Evolutionary conservation across 768 basidiomycete genomes (phyloP), one percentile per base, ranked within the genome.

Genomic region (Lyophyllum decastes): DNA sequence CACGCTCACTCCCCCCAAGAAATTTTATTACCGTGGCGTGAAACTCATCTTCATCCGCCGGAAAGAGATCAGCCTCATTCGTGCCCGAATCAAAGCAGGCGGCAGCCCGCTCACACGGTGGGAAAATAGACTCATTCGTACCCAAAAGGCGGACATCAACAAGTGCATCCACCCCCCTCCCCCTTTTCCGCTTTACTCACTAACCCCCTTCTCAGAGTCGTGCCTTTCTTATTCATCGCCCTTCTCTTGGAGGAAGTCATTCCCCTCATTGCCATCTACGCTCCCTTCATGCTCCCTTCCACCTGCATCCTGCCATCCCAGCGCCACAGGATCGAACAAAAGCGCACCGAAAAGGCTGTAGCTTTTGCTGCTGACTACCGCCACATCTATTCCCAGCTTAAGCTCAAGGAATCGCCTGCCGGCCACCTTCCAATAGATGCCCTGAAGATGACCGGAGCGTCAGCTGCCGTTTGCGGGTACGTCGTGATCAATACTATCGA

Each of bases 261-360:
- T 54, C 93, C 93, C 14, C 79, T 95, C 60, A 83, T 94, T 60
- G 91, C 91, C 25, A 83, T 95, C 59, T 94, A 91, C 66, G 86
- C 84, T n/a, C 93, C 93, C 1, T 84, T 82, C 67, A 81, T 92
- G 76, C 83, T 95, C 25, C 93, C 93, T 0, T 94, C 92, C 2
- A 94, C 93, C 0, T 94, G 92, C 67, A 80, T 94, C 54, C 81
- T 95, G 5, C 90, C 93, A 1, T 86, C 89, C 12, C 93, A 95
- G 73, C 84, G 80, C 35, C 77, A 67, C 69, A 88, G 76, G 74
- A 94, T 74, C 77, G 88, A 73, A 67, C 77, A 69, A 60, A 78
- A 69, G 78, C 85, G 74, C 70, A 79, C 65, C 63, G 80, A 72
- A 66, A 83, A 86, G 64, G 76, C 82, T 14, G 65, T 73, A 5